Percentiles rank a stretch among this genome's conserved stretches.
Conservation (phyloP, 1,139 yeast species). For the Candida albicans region DNA sequence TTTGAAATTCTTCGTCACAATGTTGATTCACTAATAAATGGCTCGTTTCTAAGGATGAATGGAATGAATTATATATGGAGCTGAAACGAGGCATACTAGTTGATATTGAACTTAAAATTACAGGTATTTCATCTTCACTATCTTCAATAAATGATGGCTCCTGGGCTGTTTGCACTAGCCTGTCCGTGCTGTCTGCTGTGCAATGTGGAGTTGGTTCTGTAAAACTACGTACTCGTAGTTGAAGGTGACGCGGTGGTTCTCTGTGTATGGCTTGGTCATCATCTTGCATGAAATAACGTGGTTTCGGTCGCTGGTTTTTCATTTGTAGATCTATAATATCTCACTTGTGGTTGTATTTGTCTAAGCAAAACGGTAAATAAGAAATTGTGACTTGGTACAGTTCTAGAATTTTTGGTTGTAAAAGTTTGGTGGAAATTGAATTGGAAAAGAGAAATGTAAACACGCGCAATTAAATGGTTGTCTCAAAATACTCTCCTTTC, state of each 20-base stretch:
- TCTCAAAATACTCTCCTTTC: too few species aligned
- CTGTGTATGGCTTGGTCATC: background rate
- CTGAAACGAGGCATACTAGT: conserved; percentile 5
- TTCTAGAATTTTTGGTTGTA: background rate
- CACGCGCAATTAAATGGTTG: too few species aligned
- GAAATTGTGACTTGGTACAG: background rate
- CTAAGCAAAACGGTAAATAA: background rate
- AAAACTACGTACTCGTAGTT: conserved; percentile 3
- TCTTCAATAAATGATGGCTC: conserved; percentile 12
- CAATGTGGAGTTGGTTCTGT: background rate
- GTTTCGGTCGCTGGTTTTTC: conserved; percentile 2
- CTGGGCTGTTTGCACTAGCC: background rate
- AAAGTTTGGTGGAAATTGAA: background rate
- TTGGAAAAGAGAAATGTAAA: too few species aligned
- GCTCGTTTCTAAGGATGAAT: conserved; percentile 6
- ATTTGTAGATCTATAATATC: background rate
- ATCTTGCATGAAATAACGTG: background rate
- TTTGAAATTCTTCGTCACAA: conserved; percentile 5
- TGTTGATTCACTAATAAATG: conserved; percentile 1
- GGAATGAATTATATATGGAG: conserved; percentile 15
- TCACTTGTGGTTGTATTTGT: background rate
- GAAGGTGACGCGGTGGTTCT: conserved; percentile 2
- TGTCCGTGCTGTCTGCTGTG: background rate
- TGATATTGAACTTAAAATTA: conserved; percentile 2
- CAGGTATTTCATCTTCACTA: conserved; percentile 16